Evolutionary conservation across 2,329 filamentous ascomycete genomes (phyloP).

Genomic region (Exophiala mesophila): DNA sequence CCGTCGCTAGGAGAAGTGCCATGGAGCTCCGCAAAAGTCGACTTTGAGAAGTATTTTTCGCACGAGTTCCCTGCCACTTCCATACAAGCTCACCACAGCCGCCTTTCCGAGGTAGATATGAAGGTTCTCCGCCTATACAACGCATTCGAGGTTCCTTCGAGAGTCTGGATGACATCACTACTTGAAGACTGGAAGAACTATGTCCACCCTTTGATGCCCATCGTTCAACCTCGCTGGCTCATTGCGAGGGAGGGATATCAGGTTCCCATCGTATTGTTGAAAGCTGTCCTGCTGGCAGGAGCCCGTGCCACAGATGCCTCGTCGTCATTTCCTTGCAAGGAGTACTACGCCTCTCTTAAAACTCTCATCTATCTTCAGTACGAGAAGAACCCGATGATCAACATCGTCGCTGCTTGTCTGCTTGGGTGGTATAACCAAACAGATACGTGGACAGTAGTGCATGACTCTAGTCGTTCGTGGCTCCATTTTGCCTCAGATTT

Average conservation of each 20-base stretch:
- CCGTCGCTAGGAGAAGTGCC: too few species aligned
- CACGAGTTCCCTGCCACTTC: too few species aligned
- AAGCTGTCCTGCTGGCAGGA: constrained; percentile 1
- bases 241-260: constrained; percentile 1
- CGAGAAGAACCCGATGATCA: constrained; percentile 36
- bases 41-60: too few species aligned
- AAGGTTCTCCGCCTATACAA: too few species aligned
- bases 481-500: too few species aligned
- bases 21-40: too few species aligned
- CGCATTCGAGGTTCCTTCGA: too few species aligned
- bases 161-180: too few species aligned
- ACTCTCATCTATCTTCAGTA: constrained; percentile 1
- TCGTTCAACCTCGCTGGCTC: constrained; percentile 1
- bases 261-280: constrained; percentile 1
- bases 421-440: constrained; percentile 41
- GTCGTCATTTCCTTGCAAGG: too few species aligned
- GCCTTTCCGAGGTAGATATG: too few species aligned
- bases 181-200: constrained; percentile 3
- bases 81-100: too few species aligned
- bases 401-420: constrained; percentile 35
- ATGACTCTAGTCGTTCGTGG: constrained; percentile 4
- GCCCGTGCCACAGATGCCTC: background rate
- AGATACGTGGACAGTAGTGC: background rate
- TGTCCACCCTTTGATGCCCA: constrained; percentile 6
- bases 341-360: background rate